A percentile compares a stretch with the other conserved stretches of the same genome.
Evolutionary conservation across 345 rosid genomes (phyloP).

Genomic region (Dovyalis caffra): DNA sequence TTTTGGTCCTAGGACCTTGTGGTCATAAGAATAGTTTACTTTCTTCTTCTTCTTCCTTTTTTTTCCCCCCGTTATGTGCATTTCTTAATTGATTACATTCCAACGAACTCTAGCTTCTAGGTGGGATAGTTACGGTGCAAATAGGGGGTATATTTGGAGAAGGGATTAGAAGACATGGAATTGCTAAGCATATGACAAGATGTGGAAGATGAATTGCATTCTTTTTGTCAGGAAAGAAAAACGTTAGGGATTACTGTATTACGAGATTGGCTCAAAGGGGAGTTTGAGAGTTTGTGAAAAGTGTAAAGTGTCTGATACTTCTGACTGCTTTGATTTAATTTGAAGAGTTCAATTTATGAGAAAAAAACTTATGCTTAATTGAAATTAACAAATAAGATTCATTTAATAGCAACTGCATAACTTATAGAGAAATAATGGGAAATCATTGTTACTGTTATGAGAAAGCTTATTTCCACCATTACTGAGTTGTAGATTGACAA

Average conservation of each 20-base stretch:
- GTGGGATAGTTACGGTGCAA: no score
- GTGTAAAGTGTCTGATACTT: not conserved
- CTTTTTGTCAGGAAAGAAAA: not conserved
- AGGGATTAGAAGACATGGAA: not conserved
- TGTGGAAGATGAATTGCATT: not conserved
- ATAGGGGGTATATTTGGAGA: not conserved
- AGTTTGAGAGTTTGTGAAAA: not conserved
- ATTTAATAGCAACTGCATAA: not conserved
- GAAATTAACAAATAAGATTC: not conserved
- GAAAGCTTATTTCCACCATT: not conserved
- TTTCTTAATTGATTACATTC: not conserved
- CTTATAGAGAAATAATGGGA: not conserved
- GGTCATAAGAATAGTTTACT: no score
- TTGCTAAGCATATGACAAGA: not conserved
- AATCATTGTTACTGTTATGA: not conserved
- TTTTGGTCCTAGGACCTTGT: not conserved
- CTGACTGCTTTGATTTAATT: not conserved
- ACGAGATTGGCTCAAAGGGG: not conserved
- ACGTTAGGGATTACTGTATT: not conserved
- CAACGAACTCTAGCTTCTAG: not conserved
- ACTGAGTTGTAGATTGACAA: not conserved
- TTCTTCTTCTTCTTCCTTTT: no score
- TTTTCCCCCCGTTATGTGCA: no score
- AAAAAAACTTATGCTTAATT: not conserved
- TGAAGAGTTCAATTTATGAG: not conserved